Conservation (phyloP, 805 yeast species). For the Jamesozyma gamospora region DNA sequence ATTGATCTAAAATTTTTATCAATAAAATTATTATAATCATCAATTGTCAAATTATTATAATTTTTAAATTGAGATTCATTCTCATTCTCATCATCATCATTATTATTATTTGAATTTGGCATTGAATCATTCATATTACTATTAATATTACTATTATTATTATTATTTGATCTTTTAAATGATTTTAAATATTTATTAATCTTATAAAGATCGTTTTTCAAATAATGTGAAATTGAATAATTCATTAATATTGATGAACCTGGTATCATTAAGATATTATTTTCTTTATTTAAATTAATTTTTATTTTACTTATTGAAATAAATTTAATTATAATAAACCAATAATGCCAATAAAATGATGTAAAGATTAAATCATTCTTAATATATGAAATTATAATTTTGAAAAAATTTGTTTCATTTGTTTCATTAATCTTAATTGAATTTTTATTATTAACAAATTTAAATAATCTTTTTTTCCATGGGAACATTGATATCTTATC, state of each 20-base stretch:
- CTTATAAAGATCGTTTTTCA: constrained; percentile 15
- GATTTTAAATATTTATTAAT: constrained; percentile 6
- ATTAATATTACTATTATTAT: no score
- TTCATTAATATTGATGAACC: constrained; percentile 15
- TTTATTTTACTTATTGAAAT: neutral
- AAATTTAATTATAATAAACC: constrained; percentile 17
- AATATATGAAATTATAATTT: constrained; percentile 24
- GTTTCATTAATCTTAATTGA: neutral
- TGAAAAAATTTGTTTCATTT: constrained; percentile 14
- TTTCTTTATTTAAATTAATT: neutral
- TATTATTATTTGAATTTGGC: constrained; percentile 2
- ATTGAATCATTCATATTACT: constrained; percentile 2
- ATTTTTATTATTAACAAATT: neutral
- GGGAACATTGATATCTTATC: constrained; percentile 8
- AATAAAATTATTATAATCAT: neutral
- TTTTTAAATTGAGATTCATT: neutral
- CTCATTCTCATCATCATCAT: neutral
- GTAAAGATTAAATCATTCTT: constrained; percentile 20
- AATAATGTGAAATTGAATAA: constrained; percentile 10
- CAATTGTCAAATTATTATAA: constrained; percentile 1
- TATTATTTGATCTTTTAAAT: constrained; percentile 3
- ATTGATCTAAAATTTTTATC: neutral
- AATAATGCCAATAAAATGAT: constrained; percentile 28
- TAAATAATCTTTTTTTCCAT: constrained; percentile 19
- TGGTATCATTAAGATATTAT: constrained; percentile 3